Base-by-base conservation (phyloP, 2,329 filamentous ascomycete species). In the Orbilia javanica region DNA sequence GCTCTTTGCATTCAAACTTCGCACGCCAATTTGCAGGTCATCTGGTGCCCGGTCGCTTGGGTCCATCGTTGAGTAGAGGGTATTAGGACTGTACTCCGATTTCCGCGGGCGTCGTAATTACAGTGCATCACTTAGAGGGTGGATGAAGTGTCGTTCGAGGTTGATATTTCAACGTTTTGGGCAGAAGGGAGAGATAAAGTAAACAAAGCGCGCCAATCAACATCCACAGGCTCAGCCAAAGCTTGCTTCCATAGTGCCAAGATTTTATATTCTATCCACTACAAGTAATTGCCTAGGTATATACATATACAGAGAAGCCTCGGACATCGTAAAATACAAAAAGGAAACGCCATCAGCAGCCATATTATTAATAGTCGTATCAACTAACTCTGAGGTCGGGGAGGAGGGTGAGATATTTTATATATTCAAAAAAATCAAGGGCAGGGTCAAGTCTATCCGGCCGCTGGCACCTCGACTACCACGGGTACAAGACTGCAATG, bases 1-100 rank as follows among this genome's bases (percentile, higher is more conserved):
- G n/a, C 11, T 62, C 50, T 34, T 53, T 63, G 29, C 27, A 27
- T 65, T 44, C 52, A 25, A 44, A 18, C 34, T n/a, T 36, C 11
- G 13, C 4, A 20, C n/a, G 20, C 34, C 27, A 3, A 4, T 18
- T 34, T 25, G 31, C 10, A 11, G 10, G 5, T 34, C 11, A n/a
- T 42, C 18, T 1, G 5, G 42, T 3, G 55, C 7, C 31, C 22
- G 52, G n/a, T 60, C 27, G 15, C 20, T 20, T 1, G 11, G 11
- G 1, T 42, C 20, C 55, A 60, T 60, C 20, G 55, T 42, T 15
- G 10, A 18, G 15, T 36, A 11, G 4, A n/a, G 8, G 20, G 34
- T 60, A 57, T 22, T 22, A 18, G n/a, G 27, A 8, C 52, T 4
- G 8, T 39, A 22, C 8, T 18, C 18, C 11, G 2, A 5, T 60